phyloP scores from a whole-genome alignment of 306 rosid species.

The Medicago lupulina region DNA sequence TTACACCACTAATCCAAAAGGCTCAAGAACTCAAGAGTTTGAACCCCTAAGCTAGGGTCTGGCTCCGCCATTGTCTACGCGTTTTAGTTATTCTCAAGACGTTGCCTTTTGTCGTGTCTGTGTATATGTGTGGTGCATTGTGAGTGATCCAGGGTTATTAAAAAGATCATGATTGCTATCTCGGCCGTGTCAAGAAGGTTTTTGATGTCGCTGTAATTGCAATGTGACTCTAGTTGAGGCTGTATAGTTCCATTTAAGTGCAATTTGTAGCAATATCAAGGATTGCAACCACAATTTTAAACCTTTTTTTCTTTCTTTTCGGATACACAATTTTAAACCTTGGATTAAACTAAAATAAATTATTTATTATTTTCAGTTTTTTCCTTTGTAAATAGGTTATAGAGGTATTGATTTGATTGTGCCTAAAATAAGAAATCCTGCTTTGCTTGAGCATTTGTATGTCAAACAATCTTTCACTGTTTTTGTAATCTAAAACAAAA shows the following conservation, averaged over 20 bases:
- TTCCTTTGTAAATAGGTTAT: not conserved
- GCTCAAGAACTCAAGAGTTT: too few species aligned
- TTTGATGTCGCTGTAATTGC: not conserved
- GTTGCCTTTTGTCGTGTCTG: not conserved
- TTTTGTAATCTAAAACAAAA: not conserved
- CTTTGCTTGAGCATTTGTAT: conserved; percentile 5
- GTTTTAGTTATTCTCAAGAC: too few species aligned
- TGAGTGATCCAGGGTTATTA: too few species aligned
- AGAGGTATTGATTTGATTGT: conserved; percentile 14
- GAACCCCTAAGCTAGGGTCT: too few species aligned
- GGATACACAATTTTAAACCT: not conserved
- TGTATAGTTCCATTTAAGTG: not conserved
- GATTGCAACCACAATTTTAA: not conserved
- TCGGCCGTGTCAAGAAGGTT: too few species aligned
- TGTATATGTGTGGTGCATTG: not conserved
- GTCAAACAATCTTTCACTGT: not conserved
- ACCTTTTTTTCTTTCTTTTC: not conserved
- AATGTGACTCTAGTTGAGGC: not conserved
- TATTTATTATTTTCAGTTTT: too few species aligned
- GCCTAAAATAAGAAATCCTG: not conserved
- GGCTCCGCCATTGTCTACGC: too few species aligned
- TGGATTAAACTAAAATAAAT: not conserved
- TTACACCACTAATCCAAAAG: too few species aligned
- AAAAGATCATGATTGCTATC: too few species aligned
- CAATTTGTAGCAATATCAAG: not conserved